Percentiles rank a stretch among this genome's conserved stretches.
Evolutionary conservation across 2,329 filamentous ascomycete genomes (phyloP).

Genomic region (Scytalidium lignicola): DNA sequence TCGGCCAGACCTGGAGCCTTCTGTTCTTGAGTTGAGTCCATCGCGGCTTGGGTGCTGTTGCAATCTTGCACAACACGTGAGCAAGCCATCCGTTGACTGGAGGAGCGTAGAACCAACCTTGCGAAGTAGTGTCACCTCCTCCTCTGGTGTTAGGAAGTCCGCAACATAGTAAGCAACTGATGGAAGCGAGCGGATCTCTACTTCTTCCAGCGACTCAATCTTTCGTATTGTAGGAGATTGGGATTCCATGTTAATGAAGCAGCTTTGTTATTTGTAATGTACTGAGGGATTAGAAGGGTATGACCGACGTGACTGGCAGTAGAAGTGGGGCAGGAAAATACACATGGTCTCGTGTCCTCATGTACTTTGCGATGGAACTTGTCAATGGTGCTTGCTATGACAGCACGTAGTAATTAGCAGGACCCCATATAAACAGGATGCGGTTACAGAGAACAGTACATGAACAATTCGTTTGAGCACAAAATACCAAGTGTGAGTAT

Average conservation of each 20-base stretch:
- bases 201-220: conserved; percentile 40
- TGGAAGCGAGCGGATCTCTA: conserved; percentile 52
- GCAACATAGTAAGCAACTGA: conserved; percentile 75
- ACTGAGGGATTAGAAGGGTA: no score
- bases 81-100: neutral
- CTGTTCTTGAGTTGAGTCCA: conserved; percentile 90
- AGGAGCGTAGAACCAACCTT: conserved; percentile 47
- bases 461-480: no score
- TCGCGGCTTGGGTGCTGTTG: conserved; percentile 62
- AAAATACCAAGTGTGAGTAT: no score
- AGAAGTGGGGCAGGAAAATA: no score
- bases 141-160: conserved; percentile 71
- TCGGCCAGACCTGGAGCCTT: conserved; percentile 86
- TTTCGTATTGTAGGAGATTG: neutral
- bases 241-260: conserved; percentile 1
- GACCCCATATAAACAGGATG: no score
- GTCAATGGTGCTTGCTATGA: no score
- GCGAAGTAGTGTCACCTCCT: conserved; percentile 65
- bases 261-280: no score
- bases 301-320: neutral
- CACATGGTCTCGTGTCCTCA: no score
- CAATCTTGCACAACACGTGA: conserved; percentile 34
- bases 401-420: no score
- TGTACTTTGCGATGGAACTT: no score
- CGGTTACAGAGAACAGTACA: no score